Evolutionary conservation across 139 green algal genomes (phyloP).

Genomic region (Chlamydomonas sp.): DNA sequence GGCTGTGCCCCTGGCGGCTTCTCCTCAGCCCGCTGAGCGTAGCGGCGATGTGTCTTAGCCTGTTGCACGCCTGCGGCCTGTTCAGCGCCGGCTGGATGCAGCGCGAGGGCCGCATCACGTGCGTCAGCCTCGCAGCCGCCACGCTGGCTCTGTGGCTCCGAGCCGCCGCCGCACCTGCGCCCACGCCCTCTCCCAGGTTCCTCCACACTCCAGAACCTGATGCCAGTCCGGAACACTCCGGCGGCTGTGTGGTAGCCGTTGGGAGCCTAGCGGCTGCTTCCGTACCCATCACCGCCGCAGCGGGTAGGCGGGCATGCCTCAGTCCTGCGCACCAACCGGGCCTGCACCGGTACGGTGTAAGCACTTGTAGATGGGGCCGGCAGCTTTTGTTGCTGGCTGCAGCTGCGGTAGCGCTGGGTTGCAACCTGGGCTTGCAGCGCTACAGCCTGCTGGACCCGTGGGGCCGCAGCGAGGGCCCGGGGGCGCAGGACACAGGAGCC

Average conservation of each 20-base stretch:
- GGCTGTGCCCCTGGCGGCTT: slow-evolving; percentile 54
- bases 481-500: slow-evolving; percentile 39
- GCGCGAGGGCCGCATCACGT: slow-evolving; percentile 63
- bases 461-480: slow-evolving; percentile 65
- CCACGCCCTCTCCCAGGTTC: no score
- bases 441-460: slow-evolving; percentile 61
- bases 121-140: slow-evolving; percentile 43
- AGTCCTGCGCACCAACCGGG: no score
- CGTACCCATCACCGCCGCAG: no score
- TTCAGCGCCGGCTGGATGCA: slow-evolving; percentile 71
- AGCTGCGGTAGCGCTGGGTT: not conserved
- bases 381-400: no score
- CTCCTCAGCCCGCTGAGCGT: slow-evolving; percentile 28
- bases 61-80: slow-evolving; percentile 53
- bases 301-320: no score
- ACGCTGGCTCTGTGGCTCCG: slow-evolving; percentile 41
- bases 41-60: not conserved
- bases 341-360: no score
- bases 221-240: no score
- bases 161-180: not conserved
- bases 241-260: no score
- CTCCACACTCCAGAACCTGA: no score
- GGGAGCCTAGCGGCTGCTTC: no score
- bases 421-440: slow-evolving; percentile 37
- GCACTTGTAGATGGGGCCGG: no score